Conservation (phyloP, 108 stramenopile genomes). For the Stephanodiscus minutulus region DNA sequence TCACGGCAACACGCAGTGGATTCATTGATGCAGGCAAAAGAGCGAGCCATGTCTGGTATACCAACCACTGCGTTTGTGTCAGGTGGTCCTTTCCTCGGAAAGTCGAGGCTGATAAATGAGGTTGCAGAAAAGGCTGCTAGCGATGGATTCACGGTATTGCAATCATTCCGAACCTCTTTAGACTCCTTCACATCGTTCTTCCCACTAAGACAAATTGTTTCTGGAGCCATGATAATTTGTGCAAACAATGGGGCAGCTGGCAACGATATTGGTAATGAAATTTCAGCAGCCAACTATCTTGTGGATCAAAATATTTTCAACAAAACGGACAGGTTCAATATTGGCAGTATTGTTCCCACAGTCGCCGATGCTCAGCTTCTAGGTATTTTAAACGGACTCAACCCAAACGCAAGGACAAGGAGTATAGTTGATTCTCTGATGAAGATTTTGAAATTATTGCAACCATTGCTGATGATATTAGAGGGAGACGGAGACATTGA, state of each 20-base stretch:
- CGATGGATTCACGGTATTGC: constrained; percentile 40
- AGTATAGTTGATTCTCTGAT: constrained; percentile 54
- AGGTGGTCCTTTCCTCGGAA: constrained; percentile 53
- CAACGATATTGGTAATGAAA: constrained; percentile 37
- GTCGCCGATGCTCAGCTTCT: constrained; percentile 53
- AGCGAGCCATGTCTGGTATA: constrained; percentile 14
- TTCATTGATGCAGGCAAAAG: constrained; percentile 30
- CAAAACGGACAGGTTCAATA: constrained; percentile 52
- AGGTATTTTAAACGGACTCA: constrained; percentile 47
- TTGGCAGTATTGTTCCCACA: constrained; percentile 47
- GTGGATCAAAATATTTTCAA: constrained; percentile 42
- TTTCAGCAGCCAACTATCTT: constrained; percentile 36
- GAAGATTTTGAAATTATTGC: constrained; percentile 45
- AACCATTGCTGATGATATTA: constrained; percentile 40
- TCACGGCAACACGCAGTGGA: constrained; percentile 52
- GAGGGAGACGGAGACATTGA: constrained; percentile 56
- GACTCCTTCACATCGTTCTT: constrained; percentile 55
- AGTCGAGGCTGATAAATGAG: constrained; percentile 48
- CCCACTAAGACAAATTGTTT: constrained; percentile 48
- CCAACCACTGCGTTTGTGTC: constrained; percentile 44
- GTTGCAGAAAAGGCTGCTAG: constrained; percentile 34
- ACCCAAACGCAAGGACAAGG: constrained; percentile 49
- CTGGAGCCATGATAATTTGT: constrained; percentile 43
- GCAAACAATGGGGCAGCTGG: constrained; percentile 16
- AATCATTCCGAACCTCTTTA: constrained; percentile 53